phyloP scores from a whole-genome alignment of 257 asterid genomes.

The Thymus quinquecostatus region DNA sequence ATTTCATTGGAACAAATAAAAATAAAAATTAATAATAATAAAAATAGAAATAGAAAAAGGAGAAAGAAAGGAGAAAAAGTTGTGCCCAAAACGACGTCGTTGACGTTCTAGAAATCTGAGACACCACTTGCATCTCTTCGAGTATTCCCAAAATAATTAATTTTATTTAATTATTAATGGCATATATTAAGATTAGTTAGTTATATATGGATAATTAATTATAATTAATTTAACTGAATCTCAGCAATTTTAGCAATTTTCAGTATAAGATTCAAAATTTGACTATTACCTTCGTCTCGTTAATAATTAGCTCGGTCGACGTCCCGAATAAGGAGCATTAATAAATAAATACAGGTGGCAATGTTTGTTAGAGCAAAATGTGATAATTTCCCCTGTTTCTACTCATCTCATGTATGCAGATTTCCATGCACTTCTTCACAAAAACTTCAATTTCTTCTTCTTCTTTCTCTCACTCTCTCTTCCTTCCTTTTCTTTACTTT shows the following conservation, averaged over 20 bases:
- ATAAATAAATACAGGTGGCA: neutral
- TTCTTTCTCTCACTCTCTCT: neutral
- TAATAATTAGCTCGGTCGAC: no score
- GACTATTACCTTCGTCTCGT: no score
- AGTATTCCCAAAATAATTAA: neutral
- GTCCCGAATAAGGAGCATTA: no score
- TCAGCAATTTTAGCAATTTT: neutral
- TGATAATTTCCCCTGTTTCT: conserved; percentile 19
- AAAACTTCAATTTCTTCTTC: neutral
- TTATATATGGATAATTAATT: neutral
- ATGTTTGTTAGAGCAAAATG: conserved; percentile 37
- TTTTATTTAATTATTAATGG: neutral
- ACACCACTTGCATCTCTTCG: neutral
- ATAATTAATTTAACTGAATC: neutral
- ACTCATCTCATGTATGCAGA: conserved; percentile 23
- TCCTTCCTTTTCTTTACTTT: neutral
- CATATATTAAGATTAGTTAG: no score
- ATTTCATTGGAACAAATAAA: conserved; percentile 9
- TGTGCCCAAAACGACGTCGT: conserved; percentile 38
- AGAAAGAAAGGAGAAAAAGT: conserved; percentile 25
- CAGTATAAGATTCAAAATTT: no score
- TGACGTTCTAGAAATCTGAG: conserved; percentile 5
- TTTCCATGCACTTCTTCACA: conserved; percentile 26
- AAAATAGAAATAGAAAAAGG: conserved; percentile 4
- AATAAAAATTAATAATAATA: neutral